These are phyloP conservation scores for Platanthera guangdongensis DNA, from an alignment of 106 monocot species.

Conservation along the genomic window DNA sequence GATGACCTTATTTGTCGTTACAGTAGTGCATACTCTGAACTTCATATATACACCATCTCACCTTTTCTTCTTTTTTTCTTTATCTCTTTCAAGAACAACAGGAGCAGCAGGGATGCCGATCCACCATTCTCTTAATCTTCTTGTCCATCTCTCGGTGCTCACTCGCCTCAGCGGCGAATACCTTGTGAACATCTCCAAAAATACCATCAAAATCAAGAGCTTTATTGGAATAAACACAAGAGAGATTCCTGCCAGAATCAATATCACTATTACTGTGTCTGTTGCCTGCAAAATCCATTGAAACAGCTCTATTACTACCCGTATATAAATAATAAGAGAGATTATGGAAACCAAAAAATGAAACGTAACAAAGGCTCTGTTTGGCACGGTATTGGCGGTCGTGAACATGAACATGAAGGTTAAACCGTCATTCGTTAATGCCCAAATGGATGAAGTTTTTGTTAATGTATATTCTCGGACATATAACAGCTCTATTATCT, in stretches of 20 bases:
- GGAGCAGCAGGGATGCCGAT: constrained; percentile 92
- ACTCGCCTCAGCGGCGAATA: constrained; percentile 56
- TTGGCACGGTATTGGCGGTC: too few species aligned
- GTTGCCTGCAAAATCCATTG: constrained; percentile 43
- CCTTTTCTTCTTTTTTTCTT: constrained; percentile 66
- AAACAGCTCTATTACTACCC: not conserved
- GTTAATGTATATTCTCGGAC: too few species aligned
- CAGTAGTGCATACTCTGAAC: too few species aligned
- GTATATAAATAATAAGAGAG: not conserved
- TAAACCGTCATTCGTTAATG: too few species aligned
- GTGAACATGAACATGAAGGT: too few species aligned
- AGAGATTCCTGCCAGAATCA: constrained; percentile 37
- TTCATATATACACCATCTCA: too few species aligned
- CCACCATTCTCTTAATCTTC: constrained; percentile 94
- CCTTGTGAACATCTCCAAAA: constrained; percentile 76
- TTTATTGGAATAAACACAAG: constrained; percentile 48
- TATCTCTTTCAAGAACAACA: constrained; percentile 54
- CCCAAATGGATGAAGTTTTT: too few species aligned
- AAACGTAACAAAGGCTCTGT: not conserved
- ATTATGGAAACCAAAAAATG: not conserved
- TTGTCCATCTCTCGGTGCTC: constrained; percentile 69
- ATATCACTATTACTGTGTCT: constrained; percentile 36
- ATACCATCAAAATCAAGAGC: constrained; percentile 32
- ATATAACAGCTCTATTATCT: too few species aligned
- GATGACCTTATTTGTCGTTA: too few species aligned